Evolutionary conservation across 768 basidiomycete species (phyloP).

Genomic region (Lentinus brumalis): DNA sequence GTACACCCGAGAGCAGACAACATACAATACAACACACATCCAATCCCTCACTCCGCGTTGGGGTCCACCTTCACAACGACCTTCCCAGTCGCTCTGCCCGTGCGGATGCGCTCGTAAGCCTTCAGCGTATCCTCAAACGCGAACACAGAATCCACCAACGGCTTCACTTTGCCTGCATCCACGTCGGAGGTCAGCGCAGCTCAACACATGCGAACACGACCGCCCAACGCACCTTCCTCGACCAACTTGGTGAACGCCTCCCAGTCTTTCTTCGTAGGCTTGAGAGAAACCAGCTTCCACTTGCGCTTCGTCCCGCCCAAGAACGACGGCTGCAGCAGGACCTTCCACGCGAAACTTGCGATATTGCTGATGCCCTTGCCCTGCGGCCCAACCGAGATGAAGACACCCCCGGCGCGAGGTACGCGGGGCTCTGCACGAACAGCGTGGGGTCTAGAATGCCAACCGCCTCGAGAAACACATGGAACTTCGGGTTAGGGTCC

Average conservation of each 20-base stretch:
- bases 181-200: neutral
- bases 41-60: conserved; percentile 13
- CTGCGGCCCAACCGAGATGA: conserved; percentile 53
- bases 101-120: conserved; percentile 65
- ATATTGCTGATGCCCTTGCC: conserved; percentile 37
- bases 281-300: conserved; percentile 43
- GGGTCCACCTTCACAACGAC: conserved; percentile 57
- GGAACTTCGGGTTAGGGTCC: conserved; percentile 52
- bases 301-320: conserved; percentile 54
- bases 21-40: neutral
- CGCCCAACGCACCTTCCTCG: conserved; percentile 19
- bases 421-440: conserved; percentile 52
- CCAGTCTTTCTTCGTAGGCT: conserved; percentile 38
- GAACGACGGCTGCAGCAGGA: conserved; percentile 45
- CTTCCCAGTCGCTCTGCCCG: conserved; percentile 61
- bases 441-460: conserved; percentile 51
- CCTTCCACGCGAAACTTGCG: conserved; percentile 34
- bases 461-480: conserved; percentile 62
- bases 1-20: neutral
- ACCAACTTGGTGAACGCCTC: conserved; percentile 31
- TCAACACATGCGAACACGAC: too few species aligned
- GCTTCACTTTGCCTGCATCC: conserved; percentile 48
- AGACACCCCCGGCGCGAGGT: conserved; percentile 57
- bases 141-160: conserved; percentile 60
- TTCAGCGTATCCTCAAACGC: conserved; percentile 55